phyloP scores from a whole-genome alignment of 805 yeast species.

The Metschnikowia kofuensis region DNA sequence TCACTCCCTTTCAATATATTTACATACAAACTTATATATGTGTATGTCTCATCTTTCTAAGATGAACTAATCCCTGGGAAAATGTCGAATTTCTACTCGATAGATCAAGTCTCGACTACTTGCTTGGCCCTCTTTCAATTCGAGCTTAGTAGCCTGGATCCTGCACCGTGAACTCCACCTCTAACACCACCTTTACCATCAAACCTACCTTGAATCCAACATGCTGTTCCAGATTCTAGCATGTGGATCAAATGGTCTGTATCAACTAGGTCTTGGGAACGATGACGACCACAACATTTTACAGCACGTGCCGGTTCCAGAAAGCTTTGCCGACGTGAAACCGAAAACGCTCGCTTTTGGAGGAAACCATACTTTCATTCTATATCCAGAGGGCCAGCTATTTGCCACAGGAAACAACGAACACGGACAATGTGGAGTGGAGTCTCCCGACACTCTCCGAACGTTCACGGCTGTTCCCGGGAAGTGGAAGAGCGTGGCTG shows the following conservation, averaged over 20 bases:
- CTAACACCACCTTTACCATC: no score
- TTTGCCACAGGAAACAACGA: slow-evolving; percentile 60
- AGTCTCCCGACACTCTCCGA: background rate
- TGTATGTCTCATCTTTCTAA: no score
- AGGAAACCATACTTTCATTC: slow-evolving; percentile 78
- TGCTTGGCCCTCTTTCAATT: no score
- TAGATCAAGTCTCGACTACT: no score
- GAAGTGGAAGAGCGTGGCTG: slow-evolving; percentile 47
- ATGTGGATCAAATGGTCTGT: slow-evolving; percentile 84
- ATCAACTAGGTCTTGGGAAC: slow-evolving; percentile 65
- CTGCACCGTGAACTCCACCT: background rate
- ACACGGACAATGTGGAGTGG: slow-evolving; percentile 51
- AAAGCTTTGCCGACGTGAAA: slow-evolving; percentile 20
- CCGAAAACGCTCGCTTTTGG: slow-evolving; percentile 63
- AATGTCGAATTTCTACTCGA: no score
- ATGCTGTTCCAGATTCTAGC: slow-evolving; percentile 35
- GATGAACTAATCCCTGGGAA: no score
- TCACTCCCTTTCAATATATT: no score
- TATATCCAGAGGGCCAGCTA: slow-evolving; percentile 51
- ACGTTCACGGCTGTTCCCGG: slow-evolving; percentile 21
- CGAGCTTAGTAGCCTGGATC: background rate
- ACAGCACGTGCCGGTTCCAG: slow-evolving; percentile 11
- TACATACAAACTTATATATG: no score
- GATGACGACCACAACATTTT: slow-evolving; percentile 41
- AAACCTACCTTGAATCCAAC: no score